Evolutionary conservation across 768 basidiomycete genomes (phyloP).

Genomic region (Leccinum variicolor): DNA sequence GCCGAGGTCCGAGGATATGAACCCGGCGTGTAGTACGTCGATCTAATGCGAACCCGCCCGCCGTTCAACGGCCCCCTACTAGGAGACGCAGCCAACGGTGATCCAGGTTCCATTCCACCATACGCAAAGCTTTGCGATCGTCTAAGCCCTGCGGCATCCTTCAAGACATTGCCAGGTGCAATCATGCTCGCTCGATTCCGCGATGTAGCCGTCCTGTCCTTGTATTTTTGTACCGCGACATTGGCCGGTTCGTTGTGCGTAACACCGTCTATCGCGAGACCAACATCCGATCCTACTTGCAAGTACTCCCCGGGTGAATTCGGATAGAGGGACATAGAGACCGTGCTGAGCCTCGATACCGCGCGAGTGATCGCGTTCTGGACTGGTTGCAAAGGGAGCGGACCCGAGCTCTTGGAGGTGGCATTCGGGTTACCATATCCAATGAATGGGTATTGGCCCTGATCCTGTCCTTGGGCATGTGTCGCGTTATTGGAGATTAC

Average conservation of each 20-base stretch:
- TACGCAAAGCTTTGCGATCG: conserved; percentile 45
- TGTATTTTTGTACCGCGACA: conserved; percentile 32
- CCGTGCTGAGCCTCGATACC: conserved; percentile 38
- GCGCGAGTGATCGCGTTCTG: conserved; percentile 39
- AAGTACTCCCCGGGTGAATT: conserved; percentile 35
- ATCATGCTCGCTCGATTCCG: conserved; percentile 24
- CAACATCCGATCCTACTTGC: conserved; percentile 27
- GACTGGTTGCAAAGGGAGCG: conserved; percentile 37
- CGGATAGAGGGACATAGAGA: conserved; percentile 49
- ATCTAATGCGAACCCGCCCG: conserved; percentile 66
- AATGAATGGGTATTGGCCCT: conserved; percentile 21
- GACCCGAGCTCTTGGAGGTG: conserved; percentile 23
- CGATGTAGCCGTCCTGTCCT: conserved; percentile 27
- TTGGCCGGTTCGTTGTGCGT: conserved; percentile 42
- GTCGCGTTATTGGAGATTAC: conserved; percentile 6
- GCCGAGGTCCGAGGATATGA: conserved; percentile 53
- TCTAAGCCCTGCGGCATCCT: conserved; percentile 21
- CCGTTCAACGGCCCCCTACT: conserved; percentile 32
- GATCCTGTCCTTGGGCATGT: conserved; percentile 13
- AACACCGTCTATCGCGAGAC: conserved; percentile 34
- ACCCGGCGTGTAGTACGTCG: conserved; percentile 59
- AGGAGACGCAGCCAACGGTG: conserved; percentile 34
- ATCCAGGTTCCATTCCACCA: conserved; percentile 48
- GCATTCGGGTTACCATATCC: conserved; percentile 22
- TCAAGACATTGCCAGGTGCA: conserved; percentile 15